These are phyloP conservation scores for Solanum virginianum DNA, from an alignment of 257 asterid species.

Conservation along the genomic window DNA sequence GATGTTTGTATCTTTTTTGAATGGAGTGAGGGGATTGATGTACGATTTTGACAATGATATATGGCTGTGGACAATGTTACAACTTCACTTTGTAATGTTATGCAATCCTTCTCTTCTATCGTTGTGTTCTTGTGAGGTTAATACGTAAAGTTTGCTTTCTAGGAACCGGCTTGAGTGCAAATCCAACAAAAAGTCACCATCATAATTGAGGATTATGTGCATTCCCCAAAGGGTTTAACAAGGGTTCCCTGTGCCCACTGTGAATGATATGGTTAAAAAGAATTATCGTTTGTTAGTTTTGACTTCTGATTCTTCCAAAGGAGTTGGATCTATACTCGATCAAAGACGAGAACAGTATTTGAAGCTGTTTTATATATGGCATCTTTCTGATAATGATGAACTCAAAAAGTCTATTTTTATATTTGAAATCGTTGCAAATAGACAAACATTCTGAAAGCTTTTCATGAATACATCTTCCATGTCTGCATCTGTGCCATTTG, in stretches of 20 bases:
- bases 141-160: background rate
- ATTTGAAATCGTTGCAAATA: background rate
- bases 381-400: background rate
- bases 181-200: conserved; percentile 76
- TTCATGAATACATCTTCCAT: background rate
- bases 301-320: conserved; percentile 90
- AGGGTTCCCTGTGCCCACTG: conserved; percentile 75
- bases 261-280: conserved; percentile 53
- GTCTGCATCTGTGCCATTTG: background rate
- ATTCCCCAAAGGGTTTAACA: conserved; percentile 71
- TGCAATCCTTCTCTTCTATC: background rate
- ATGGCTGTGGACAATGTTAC: conserved; percentile 95
- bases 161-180: conserved; percentile 82
- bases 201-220: conserved; percentile 93
- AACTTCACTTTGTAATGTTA: conserved; percentile 84
- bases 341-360: background rate
- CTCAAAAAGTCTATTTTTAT: background rate
- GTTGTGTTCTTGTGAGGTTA: conserved; percentile 7
- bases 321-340: conserved; percentile 15
- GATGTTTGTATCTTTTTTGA: conserved; percentile 25
- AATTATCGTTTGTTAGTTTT: conserved; percentile 76
- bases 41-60: conserved; percentile 88
- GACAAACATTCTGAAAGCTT: background rate
- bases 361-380: background rate
- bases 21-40: conserved; percentile 98